Evolutionary conservation across 2,329 filamentous ascomycete genomes (phyloP), one percentile per base, ranked within the genome.

Genomic region (Achaetomium macrosporum): DNA sequence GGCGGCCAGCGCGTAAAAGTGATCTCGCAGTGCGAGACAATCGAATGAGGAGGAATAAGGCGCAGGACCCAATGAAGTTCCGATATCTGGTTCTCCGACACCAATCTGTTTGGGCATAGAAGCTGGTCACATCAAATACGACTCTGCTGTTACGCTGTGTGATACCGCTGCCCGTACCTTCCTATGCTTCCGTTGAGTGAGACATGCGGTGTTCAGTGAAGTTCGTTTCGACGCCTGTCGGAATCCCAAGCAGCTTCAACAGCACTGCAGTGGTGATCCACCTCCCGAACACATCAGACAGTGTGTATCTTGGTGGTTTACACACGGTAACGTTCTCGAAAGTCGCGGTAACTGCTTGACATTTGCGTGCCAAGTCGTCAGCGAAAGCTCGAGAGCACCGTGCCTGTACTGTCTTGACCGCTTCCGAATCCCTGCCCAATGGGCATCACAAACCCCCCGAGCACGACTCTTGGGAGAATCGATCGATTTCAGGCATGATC

Each of bases 351-450:
- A 25, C 25, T 25, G 25, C 7, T 25, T 25, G 25, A 25, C 25
- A 25, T 25, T 7, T 25, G 25, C 4, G 4, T 25, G 36, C 30
- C 17, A 49, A 35, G 17, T 39, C 11, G 15, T 15, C 16, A 33
- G 16, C n/a, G 6, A 37, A 19, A 3, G 45, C 30, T 41, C 10
- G 16, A 3, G 12, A 10, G 33, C 44, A 57, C 53, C 47, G 56
- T 57, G 19, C n/a, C 11, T 35, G 43, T 20, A 55, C 56, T 33
- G 53, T 47, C 15, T 17, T 5, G 36, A 36, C 47, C 40, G 50
- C 55, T 42, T 37, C 42, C 44, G 45, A 50, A 52, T 56, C 53
- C 40, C 48, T 49, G 51, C 53, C 56, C 51, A 56, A 56, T 52
- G 50, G 44, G 15, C 43, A 39, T 45, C 42, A 55, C 36, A 47